Base-by-base conservation (phyloP, 108 stramenopile genomes). In the Fistulifera solaris region DNA sequence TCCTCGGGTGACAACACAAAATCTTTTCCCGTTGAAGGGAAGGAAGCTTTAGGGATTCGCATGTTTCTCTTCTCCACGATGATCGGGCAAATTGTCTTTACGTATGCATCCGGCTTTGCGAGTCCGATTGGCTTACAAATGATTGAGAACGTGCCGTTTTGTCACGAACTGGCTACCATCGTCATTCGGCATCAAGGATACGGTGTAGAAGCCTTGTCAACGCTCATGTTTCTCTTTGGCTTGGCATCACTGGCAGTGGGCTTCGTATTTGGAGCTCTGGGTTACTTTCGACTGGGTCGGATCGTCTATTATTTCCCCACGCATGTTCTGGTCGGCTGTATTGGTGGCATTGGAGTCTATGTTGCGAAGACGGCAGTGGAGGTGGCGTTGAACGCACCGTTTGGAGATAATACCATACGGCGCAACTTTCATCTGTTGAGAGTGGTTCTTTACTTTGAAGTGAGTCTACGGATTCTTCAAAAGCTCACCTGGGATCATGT, bases 81-180 rank as follows among this genome's bases (percentile, higher is more conserved):
- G 4, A 52, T 83, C 16, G 81, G 73, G 11, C 88, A 87, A 61
- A 14, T 85, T 39, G 69, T 68, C 10, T 62, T 79, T 48, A 80
- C 83, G 13, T 81, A 64, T 54, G 54, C 58, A 27, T 73, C 71
- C 12, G 75, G 67, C 17, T 87, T 92, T 65, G 35, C 59, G 17
- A 77, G 75, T 71, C 67, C 81, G 15, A 65, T 83, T 39, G 84
- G 78, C 12, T 55, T 86, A 27, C 80, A 84, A 58, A 87, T 91
- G 89, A 81, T 91, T 3, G 89, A 91, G 61, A 91, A 91, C 54
- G 80, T 87, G 1, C 85, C 85, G 11, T 91, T 91, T 52, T 75
- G 61, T 52, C 77, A 82, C 27, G 63, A 63, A n/a, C 63, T 91
- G 27, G 58, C 81, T 4, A 19, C 66, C 15, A 81, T 81, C 31